Conservation (phyloP, 2,329 filamentous ascomycete species). For the Myrmaecium sp. region DNA sequence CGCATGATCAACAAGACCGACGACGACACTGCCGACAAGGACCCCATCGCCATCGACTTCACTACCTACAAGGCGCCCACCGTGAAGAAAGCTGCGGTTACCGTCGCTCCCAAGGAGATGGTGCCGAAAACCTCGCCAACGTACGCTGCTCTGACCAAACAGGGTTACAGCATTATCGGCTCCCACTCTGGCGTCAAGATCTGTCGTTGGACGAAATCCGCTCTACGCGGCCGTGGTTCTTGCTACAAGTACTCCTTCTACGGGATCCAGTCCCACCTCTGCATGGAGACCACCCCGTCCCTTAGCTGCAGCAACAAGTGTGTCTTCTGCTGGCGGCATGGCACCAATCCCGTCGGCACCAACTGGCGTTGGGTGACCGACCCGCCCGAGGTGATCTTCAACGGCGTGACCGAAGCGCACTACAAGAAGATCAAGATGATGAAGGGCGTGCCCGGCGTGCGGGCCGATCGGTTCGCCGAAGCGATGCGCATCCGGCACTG, state of each 20-base stretch:
- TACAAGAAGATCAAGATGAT: constrained; percentile 98
- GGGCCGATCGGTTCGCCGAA: constrained; percentile 81
- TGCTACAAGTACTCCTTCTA: constrained; percentile 99
- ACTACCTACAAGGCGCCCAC: constrained; percentile 46
- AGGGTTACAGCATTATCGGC: constrained; percentile 89
- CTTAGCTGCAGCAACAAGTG: constrained; percentile 96
- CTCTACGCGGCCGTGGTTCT: constrained; percentile 76
- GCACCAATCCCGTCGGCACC: constrained; percentile 90
- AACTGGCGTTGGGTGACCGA: constrained; percentile 96
- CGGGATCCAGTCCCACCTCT: constrained; percentile 88
- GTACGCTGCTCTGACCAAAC: constrained; percentile 76
- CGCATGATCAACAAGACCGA: constrained; percentile 39
- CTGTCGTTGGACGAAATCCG: constrained; percentile 96
- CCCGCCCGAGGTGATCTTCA: constrained; percentile 73
- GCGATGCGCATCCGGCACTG: constrained; percentile 89
- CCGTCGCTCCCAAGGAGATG: constrained; percentile 59
- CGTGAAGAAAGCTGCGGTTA: constrained; percentile 28
- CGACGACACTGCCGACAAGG: constrained; percentile 5
- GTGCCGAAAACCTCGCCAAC: constrained; percentile 83
- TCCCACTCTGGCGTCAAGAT: constrained; percentile 95
- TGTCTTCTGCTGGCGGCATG: constrained; percentile 97
- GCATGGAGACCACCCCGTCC: constrained; percentile 95
- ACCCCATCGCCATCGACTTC: constrained; percentile 62
- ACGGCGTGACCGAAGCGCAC: constrained; percentile 77
- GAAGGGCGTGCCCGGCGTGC: constrained; percentile 80